Conservation (phyloP, 768 basidiomycete species). For the Pisolithus marmoratus region DNA sequence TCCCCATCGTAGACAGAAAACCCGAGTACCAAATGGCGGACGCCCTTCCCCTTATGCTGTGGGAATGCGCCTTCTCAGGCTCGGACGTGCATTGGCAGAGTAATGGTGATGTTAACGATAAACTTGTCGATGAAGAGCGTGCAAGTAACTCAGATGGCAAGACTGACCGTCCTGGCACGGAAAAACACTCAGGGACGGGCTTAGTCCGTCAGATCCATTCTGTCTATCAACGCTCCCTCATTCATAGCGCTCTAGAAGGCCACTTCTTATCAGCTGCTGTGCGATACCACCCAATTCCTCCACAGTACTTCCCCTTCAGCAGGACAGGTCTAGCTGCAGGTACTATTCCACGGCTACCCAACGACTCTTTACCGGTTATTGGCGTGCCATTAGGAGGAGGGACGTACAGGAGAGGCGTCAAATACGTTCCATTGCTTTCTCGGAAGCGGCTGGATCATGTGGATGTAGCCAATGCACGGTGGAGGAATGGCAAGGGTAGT, state of each 20-base stretch:
- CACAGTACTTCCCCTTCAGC: conserved; percentile 33
- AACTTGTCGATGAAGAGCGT: too few species aligned
- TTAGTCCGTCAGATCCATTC: conserved; percentile 50
- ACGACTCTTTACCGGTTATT: conserved; percentile 24
- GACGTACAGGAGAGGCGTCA: conserved; percentile 49
- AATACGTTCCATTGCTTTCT: conserved; percentile 62
- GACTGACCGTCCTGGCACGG: conserved; percentile 14
- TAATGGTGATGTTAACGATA: background rate
- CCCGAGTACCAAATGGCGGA: conserved; percentile 95
- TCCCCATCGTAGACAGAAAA: conserved; percentile 58
- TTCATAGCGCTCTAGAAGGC: conserved; percentile 56
- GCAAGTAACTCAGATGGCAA: conserved; percentile 31
- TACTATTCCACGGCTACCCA: conserved; percentile 12
- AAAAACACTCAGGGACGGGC: conserved; percentile 24
- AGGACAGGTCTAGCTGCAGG: conserved; percentile 16
- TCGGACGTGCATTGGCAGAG: conserved; percentile 70
- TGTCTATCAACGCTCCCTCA: conserved; percentile 53
- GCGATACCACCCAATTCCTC: conserved; percentile 41
- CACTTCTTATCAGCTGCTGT: conserved; percentile 60
- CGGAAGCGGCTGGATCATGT: conserved; percentile 66
- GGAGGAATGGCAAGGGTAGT: conserved; percentile 62
- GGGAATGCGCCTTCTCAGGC: conserved; percentile 76
- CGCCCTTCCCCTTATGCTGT: conserved; percentile 83
- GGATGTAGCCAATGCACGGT: conserved; percentile 72
- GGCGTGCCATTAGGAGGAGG: conserved; percentile 73